These are phyloP conservation scores for Puya raimondii DNA, from an alignment of 176 grass and related monocot species.

Conservation along the genomic window DNA sequence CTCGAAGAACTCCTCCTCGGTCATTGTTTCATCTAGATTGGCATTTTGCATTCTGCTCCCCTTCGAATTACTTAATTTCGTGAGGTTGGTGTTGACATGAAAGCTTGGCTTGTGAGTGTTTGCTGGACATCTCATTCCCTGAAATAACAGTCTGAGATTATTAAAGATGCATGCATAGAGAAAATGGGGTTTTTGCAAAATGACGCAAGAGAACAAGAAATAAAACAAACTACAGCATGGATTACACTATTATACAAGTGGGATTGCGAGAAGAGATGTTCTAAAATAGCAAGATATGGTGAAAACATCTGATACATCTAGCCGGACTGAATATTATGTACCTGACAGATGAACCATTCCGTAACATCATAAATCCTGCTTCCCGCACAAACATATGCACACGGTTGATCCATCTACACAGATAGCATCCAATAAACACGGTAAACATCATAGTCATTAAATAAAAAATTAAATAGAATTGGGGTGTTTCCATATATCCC, in stretches of 20 bases:
- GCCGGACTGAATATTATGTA: not conserved
- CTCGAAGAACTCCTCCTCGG: constrained; percentile 81
- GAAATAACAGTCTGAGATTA: constrained; percentile 8
- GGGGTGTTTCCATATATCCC: too few species aligned
- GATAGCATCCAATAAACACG: constrained; percentile 23
- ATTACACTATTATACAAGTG: too few species aligned
- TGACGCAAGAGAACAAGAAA: too few species aligned
- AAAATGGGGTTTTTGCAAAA: not conserved
- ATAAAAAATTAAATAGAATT: too few species aligned
- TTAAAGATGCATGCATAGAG: not conserved
- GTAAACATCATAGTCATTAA: too few species aligned
- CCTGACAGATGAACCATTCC: constrained; percentile 93
- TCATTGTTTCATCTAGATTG: constrained; percentile 55
- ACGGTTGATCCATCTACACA: constrained; percentile 63
- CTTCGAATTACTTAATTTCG: constrained; percentile 63
- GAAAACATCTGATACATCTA: too few species aligned
- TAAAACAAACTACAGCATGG: too few species aligned
- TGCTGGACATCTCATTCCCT: constrained; percentile 80
- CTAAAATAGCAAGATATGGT: too few species aligned
- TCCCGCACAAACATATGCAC: constrained; percentile 79
- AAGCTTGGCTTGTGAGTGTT: constrained; percentile 97
- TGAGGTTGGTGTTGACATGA: constrained; percentile 70
- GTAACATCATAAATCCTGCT: constrained; percentile 94
- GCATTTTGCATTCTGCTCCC: constrained; percentile 24
- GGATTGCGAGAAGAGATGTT: too few species aligned